phyloP scores from a whole-genome alignment of 2,329 filamentous ascomycete species.

The Fusarium stilboides region DNA sequence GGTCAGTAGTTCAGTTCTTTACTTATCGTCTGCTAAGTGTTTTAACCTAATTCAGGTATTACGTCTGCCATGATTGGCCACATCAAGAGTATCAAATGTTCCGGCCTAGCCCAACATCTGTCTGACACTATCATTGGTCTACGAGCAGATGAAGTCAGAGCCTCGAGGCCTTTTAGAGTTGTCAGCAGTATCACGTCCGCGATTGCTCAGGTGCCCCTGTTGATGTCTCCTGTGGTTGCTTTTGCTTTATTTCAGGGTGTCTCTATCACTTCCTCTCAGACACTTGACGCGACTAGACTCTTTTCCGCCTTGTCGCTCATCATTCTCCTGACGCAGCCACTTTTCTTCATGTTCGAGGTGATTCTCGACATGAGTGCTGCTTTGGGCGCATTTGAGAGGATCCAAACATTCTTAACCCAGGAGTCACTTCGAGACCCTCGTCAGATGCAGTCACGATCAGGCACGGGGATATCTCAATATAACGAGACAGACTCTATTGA shows the following conservation, averaged over 20 bases:
- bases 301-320: conserved; percentile 62
- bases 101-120: conserved; percentile 55
- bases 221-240: conserved; percentile 57
- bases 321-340: conserved; percentile 56
- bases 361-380: conserved; percentile 57
- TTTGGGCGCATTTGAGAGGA: conserved; percentile 59
- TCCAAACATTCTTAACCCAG: conserved; percentile 55
- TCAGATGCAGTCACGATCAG: neutral
- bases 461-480: neutral
- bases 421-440: conserved; percentile 49
- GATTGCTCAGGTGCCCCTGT: conserved; percentile 53
- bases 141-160: conserved; percentile 56
- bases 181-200: conserved; percentile 55
- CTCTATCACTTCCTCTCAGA: conserved; percentile 48
- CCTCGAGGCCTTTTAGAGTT: conserved; percentile 55
- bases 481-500: neutral
- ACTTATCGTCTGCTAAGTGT: neutral
- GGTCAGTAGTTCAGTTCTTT: conserved; percentile 32
- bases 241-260: conserved; percentile 57
- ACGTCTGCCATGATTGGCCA: conserved; percentile 56
- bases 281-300: conserved; percentile 53
- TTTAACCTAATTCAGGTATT: conserved; percentile 39
- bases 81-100: conserved; percentile 62
- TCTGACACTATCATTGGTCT: conserved; percentile 49
- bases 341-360: conserved; percentile 58